phyloP scores from a whole-genome alignment of 2,329 filamentous ascomycete genomes.

The Phoma herbarum region DNA sequence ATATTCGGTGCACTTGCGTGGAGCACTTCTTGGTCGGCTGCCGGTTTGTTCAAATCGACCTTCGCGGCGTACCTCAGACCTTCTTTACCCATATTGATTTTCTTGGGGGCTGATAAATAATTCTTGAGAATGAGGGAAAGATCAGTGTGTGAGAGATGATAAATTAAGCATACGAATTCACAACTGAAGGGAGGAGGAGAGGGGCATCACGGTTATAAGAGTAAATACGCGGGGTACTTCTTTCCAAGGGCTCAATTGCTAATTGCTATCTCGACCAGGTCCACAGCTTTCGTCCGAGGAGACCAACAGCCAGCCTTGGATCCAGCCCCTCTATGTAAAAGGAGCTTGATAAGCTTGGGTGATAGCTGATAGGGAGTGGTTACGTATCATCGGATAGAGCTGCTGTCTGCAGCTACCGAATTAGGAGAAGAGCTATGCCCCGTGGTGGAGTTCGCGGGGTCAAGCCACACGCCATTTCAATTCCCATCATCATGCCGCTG shows the following conservation, averaged over 20 bases:
- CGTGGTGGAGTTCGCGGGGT: conserved; percentile 35
- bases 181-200: conserved; percentile 5
- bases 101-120: background rate
- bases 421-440: conserved; percentile 36
- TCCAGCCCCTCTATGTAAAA: conserved; percentile 26
- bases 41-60: conserved; percentile 76
- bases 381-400: conserved; percentile 44
- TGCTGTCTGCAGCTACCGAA: conserved; percentile 31
- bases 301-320: conserved; percentile 10
- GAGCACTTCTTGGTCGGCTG: conserved; percentile 72
- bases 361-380: conserved; percentile 39
- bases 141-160: background rate
- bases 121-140: background rate
- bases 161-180: background rate
- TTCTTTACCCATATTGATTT: conserved; percentile 56
- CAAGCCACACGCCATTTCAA: conserved; percentile 20
- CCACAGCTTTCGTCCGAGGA: conserved; percentile 25
- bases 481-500: conserved; percentile 33
- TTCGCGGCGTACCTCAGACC: conserved; percentile 76
- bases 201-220: conserved; percentile 27
- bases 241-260: conserved; percentile 24
- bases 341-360: conserved; percentile 46
- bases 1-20: conserved; percentile 64
- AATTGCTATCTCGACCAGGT: conserved; percentile 32
- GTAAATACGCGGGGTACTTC: conserved; percentile 29